A percentile compares a stretch with the other conserved stretches of the same genome.
phyloP scores from a whole-genome alignment of 2,329 filamentous ascomycete species.

The Colletotrichum karsti region DNA sequence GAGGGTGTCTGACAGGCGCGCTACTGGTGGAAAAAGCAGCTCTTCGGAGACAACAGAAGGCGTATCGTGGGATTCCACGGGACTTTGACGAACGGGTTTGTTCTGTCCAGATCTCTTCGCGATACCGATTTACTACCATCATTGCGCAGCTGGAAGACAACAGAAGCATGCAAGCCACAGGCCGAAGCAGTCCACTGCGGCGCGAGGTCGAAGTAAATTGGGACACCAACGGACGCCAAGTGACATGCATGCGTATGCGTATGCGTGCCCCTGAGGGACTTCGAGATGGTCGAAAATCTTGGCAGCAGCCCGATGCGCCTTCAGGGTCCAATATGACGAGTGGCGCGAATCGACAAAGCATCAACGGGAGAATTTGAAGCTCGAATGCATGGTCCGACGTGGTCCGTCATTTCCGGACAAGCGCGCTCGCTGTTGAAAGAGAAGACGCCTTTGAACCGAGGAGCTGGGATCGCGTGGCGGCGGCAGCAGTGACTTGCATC shows the following conservation, averaged over 20 bases:
- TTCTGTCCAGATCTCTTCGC: too few species aligned
- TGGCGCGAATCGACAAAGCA: neutral
- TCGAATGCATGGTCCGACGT: neutral
- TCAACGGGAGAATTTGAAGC: neutral
- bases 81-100: too few species aligned
- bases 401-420: neutral
- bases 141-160: neutral
- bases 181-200: too few species aligned
- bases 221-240: conserved; percentile 2
- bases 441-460: neutral
- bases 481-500: neutral
- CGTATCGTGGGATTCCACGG: too few species aligned
- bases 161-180: too few species aligned
- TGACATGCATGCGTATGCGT: neutral
- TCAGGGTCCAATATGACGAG: neutral
- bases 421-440: neutral
- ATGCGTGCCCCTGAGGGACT: neutral
- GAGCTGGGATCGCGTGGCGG: neutral
- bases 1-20: too few species aligned
- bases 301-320: neutral
- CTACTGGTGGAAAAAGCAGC: too few species aligned
- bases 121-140: too few species aligned
- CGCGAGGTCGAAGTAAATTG: too few species aligned
- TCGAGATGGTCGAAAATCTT: neutral
- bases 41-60: too few species aligned